Base-by-base conservation (phyloP, 495 filamentous ascomycete species). In the Xylaria curta region DNA sequence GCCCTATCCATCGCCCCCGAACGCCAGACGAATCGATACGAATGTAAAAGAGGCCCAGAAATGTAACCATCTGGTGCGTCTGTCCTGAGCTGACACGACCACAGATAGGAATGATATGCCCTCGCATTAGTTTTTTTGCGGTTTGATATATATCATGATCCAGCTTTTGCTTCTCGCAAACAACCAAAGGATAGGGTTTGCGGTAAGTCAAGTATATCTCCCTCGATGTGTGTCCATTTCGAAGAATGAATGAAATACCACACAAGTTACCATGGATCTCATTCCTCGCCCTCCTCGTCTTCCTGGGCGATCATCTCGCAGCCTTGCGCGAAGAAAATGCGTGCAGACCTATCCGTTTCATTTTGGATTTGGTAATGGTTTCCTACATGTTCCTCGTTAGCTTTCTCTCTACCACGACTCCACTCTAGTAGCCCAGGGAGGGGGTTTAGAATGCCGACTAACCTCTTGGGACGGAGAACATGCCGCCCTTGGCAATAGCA, bases 391-490 rank as follows among this genome's bases (percentile, higher is more conserved):
- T 44, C 15, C 36, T 15, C 40, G 8, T 19, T 4, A n/a, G 70
- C 24, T 70, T 54, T 19, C 26, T 49, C 21, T 31, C 47, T 19
- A 8, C 9, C 63, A 47, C 58, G 36, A 49, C 10, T 47, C 28
- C 3, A 17, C 12, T 3, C 65, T 21, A 21, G 15, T 9, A 15
- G 8, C 7, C 19, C 2, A 59, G 47, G 7, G 2, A n/a, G n/a
- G n/a, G n/a, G n/a, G n/a, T n/a, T n/a, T 31, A 3, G 28, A 31
- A 31, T 24, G 7, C n/a, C 0, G 36, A 87, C 91, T 85, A 79
- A 98, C 96, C 97, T 89, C 94, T 88, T 17, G 96, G 97, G 69
- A 98, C 94, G 80, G 96, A 94, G 83, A 92, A 98, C 74, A 96
- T 90, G 38, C 94, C 94, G 38, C 95, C 95, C 75, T 92, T 93